Base-by-base conservation (phyloP, 495 filamentous ascomycete genomes). In the Aspergillus affinis region DNA sequence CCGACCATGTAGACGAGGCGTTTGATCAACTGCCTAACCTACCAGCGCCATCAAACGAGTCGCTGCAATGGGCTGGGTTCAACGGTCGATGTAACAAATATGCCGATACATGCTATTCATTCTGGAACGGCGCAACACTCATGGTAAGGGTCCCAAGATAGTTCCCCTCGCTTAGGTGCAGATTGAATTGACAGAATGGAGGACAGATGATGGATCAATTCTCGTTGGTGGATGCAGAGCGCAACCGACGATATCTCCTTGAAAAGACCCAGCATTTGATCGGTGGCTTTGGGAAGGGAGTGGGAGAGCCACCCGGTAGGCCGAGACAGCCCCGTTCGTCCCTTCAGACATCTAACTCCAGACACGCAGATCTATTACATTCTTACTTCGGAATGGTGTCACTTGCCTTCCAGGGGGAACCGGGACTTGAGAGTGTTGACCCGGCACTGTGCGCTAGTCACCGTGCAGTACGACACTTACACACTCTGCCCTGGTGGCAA, bases 21-120 rank as follows among this genome's bases (percentile, higher is more conserved):
- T 55, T 78, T 20, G 63, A 59, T 15, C 65, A 66, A 29, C 70
- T 83, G 44, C 65, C 79, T 41, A 58, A 62, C 44, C 62, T 84
- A 52, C 48, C 63, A 52, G 58, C 60, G 46, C 72, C 49, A 46
- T 72, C 58, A 51, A 75, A 48, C 54, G 62, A 66, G 47, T 70
- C 63, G 63, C 74, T 80, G 71, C 79, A 69, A 50, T 84, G 76
- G 61, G 81, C 82, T 7, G 93, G 91, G 21, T 90, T 95, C 69
- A 96, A 93, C 65, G 94, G 94, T 48, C 85, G 94, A 36, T 83
- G 81, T 61, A 97, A 97, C 75, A 98, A 98, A 69, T 71, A 84
- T 13, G 86, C 88, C 19, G 94, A 98, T 74, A 98, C 93, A 2
- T 98, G 94, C 73, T 98, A 98, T 72, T 86, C 83, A 6, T 98